Percentiles rank a stretch among this genome's conserved stretches.
These are phyloP conservation scores for Prunus dulcis DNA, from an alignment of 306 rosid species.

Conservation along the genomic window DNA sequence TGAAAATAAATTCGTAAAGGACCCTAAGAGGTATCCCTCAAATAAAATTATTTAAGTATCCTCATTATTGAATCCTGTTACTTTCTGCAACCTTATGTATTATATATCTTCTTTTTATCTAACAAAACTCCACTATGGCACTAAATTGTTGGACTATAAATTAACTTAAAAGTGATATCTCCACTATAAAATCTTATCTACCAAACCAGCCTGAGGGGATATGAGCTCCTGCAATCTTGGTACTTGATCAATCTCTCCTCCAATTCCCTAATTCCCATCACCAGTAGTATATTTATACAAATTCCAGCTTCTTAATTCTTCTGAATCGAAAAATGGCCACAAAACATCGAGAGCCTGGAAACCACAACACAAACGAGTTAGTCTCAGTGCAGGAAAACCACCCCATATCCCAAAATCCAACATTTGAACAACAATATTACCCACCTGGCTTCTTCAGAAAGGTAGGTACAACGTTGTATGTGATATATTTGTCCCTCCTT, in stretches of 20 bases:
- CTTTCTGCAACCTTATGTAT: not conserved
- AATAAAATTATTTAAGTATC: too few species aligned
- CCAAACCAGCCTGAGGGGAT: not conserved
- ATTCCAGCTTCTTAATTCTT: not conserved
- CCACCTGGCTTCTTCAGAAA: slow-evolving; percentile 50
- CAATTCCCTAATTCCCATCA: not conserved
- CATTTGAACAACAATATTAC: slow-evolving; percentile 22
- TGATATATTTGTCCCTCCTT: too few species aligned
- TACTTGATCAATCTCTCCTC: not conserved
- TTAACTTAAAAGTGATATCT: not conserved
- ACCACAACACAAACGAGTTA: not conserved
- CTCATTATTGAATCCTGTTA: not conserved
- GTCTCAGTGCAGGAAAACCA: slow-evolving; percentile 3
- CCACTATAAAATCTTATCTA: too few species aligned
- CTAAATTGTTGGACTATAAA: not conserved
- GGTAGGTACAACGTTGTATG: slow-evolving; percentile 44
- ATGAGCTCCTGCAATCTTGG: not conserved
- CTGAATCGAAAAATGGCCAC: not conserved
- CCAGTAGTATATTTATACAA: not conserved
- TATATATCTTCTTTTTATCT: too few species aligned
- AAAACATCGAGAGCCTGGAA: not conserved
- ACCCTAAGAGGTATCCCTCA: too few species aligned
- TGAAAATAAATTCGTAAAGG: too few species aligned
- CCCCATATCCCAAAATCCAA: slow-evolving; percentile 3
- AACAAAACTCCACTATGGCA: not conserved